Conservation (phyloP, 148 eudicot genomes). For the Rhododendron vialii region DNA sequence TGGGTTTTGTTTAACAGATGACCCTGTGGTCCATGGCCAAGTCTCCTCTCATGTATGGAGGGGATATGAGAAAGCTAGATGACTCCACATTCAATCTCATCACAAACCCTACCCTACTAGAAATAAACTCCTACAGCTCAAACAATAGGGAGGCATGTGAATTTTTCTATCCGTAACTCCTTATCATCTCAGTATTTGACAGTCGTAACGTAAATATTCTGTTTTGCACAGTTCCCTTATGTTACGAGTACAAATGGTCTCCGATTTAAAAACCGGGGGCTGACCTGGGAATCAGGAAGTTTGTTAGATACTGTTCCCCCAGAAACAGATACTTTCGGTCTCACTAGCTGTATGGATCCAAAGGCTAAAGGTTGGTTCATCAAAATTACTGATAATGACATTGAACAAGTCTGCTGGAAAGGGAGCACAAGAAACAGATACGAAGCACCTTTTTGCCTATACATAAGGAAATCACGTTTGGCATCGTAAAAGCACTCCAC, state of each 20-base stretch:
- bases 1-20: conserved; percentile 43
- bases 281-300: conserved; percentile 16
- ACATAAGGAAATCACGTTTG: conserved; percentile 40
- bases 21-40: conserved; percentile 93
- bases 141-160: conserved; percentile 70
- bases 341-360: conserved; percentile 50
- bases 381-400: conserved; percentile 37
- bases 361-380: conserved; percentile 59
- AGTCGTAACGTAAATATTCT: conserved; percentile 3
- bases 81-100: conserved; percentile 59
- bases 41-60: conserved; percentile 97
- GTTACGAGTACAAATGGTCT: conserved; percentile 19
- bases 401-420: conserved; percentile 81
- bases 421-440: conserved; percentile 22
- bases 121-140: conserved; percentile 82
- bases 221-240: conserved; percentile 51
- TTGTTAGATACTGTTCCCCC: conserved; percentile 8
- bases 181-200: neutral
- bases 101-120: conserved; percentile 68
- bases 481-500: conserved; percentile 42
- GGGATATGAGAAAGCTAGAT: conserved; percentile 87
- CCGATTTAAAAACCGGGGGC: conserved; percentile 1
- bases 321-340: conserved; percentile 28
- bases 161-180: neutral
- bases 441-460: conserved; percentile 52